Conservation (phyloP, 73 alveolate species). For the Paramecium tetraurelia region DNA sequence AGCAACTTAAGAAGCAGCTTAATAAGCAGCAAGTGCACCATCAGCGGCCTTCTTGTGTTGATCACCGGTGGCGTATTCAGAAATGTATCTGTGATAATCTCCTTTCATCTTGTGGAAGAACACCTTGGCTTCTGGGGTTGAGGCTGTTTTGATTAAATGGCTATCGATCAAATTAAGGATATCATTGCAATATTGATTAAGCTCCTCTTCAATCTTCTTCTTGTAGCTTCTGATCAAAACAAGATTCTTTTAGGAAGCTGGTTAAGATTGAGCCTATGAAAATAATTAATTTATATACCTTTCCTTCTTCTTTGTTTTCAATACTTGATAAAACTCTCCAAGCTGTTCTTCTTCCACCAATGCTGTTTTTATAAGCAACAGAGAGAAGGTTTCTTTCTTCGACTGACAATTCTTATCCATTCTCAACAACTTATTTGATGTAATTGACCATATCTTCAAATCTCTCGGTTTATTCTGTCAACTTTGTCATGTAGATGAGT, state of each 20-base stretch:
- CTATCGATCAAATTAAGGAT: constrained; percentile 66
- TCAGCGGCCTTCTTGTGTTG: constrained; percentile 73
- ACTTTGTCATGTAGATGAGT: constrained; percentile 73
- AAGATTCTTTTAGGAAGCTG: constrained; percentile 42
- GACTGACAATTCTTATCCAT: constrained; percentile 71
- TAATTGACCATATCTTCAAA: constrained; percentile 77
- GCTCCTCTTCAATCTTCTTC: constrained; percentile 75
- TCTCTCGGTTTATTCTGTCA: constrained; percentile 83
- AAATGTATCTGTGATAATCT: constrained; percentile 81
- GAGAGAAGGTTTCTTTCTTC: constrained; percentile 85
- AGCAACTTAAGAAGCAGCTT: constrained; percentile 79
- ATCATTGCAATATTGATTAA: constrained; percentile 68
- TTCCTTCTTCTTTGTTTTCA: constrained; percentile 75
- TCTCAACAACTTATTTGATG: constrained; percentile 72
- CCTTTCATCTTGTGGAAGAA: constrained; percentile 86
- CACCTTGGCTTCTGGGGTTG: constrained; percentile 76
- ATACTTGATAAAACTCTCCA: constrained; percentile 77
- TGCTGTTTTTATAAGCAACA: constrained; percentile 80
- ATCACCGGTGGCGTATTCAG: constrained; percentile 76
- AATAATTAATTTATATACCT: constrained; percentile 58
- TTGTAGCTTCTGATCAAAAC: constrained; percentile 62
- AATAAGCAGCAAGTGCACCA: constrained; percentile 83
- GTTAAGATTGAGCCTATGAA: constrained; percentile 55
- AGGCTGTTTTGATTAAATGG: constrained; percentile 69
- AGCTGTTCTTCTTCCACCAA: constrained; percentile 76